These are phyloP conservation scores for Cercospora janseana DNA, from an alignment of 2,329 filamentous ascomycete species.

Conservation along the genomic window DNA sequence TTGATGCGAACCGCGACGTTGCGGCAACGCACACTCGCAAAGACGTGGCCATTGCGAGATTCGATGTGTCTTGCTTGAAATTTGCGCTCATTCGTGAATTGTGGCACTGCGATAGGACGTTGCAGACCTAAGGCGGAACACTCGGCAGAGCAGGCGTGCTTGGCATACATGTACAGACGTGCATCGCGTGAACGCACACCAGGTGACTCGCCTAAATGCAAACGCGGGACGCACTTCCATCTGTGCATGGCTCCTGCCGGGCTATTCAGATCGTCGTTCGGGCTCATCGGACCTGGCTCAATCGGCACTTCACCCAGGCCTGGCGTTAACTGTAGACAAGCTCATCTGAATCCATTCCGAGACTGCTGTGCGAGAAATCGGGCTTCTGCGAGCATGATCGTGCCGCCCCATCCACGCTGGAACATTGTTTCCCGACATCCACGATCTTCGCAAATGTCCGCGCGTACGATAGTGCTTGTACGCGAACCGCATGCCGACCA, in stretches of 20 bases:
- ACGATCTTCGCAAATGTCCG: constrained; percentile 2
- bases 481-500: constrained; percentile 19
- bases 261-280: neutral
- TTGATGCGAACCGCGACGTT: too few species aligned
- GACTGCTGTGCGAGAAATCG: constrained; percentile 6
- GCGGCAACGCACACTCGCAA: too few species aligned
- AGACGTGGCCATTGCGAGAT: too few species aligned
- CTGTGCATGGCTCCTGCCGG: neutral
- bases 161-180: neutral
- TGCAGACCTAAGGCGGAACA: too few species aligned
- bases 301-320: constrained; percentile 8
- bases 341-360: constrained; percentile 25
- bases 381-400: neutral
- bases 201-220: neutral
- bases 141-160: too few species aligned
- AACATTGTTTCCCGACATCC: constrained; percentile 2
- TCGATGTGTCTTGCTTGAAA: too few species aligned
- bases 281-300: too few species aligned
- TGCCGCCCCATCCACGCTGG: constrained; percentile 18
- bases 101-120: too few species aligned
- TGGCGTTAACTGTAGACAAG: constrained; percentile 9
- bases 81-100: too few species aligned
- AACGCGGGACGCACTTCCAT: neutral
- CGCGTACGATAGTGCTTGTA: constrained; percentile 21
- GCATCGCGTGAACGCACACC: neutral